These are phyloP conservation scores for Areca catechu DNA, from an alignment of 176 grass and related monocot genomes.

Conservation along the genomic window DNA sequence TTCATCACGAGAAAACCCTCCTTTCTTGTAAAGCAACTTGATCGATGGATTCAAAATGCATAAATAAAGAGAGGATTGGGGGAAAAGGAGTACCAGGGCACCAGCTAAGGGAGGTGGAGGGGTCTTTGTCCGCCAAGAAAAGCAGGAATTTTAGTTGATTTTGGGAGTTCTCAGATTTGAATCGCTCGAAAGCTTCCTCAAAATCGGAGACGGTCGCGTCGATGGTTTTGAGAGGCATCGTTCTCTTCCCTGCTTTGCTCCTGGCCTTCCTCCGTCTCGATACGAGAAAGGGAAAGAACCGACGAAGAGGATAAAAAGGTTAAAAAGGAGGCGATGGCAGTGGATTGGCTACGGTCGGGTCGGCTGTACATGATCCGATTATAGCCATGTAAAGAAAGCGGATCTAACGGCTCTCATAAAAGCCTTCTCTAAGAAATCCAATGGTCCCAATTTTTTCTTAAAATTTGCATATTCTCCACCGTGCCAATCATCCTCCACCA, in stretches of 20 bases:
- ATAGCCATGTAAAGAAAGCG: no score
- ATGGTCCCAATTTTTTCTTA: no score
- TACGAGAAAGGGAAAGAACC: not conserved
- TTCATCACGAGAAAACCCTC: no score
- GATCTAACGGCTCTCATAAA: no score
- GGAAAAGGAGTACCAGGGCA: constrained; percentile 40
- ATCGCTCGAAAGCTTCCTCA: constrained; percentile 25
- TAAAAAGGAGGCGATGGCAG: not conserved
- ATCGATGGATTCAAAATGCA: not conserved
- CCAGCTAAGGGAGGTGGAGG: constrained; percentile 59
- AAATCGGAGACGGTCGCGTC: constrained; percentile 32
- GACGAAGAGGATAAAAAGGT: not conserved
- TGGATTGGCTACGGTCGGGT: no score
- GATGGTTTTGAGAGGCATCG: constrained; percentile 29
- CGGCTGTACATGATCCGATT: no score
- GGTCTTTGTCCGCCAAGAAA: constrained; percentile 71
- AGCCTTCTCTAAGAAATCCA: no score
- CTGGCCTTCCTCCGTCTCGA: not conserved
- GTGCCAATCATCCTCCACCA: no score
- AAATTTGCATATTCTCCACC: no score
- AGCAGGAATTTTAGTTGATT: constrained; percentile 59
- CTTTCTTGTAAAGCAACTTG: no score
- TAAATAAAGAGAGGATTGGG: not conserved
- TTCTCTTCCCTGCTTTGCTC: not conserved
- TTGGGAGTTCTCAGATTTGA: constrained; percentile 12